Conservation (phyloP, 2,329 filamentous ascomycete genomes). For the Penicillium glabrum region DNA sequence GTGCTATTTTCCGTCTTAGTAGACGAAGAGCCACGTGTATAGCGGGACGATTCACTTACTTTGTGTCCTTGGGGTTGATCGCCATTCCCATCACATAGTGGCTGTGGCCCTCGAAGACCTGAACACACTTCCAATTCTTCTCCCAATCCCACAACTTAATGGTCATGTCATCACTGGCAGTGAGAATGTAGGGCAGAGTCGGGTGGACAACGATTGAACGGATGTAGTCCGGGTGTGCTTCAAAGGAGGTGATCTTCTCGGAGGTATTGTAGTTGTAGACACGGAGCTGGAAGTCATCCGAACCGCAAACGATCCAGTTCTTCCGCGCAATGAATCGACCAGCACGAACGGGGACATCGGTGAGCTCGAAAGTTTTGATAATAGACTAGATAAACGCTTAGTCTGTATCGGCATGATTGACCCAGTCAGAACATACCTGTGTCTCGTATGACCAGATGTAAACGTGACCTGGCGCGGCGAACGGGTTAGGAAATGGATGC, state of each 20-base stretch:
- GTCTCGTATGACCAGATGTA: slow-evolving; percentile 99
- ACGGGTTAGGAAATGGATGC: slow-evolving; percentile 24
- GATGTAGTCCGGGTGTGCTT: slow-evolving; percentile 98
- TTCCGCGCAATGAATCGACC: slow-evolving; percentile 96
- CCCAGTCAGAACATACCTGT: slow-evolving; percentile 52
- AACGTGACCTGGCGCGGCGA: slow-evolving; percentile 70
- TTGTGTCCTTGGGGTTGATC: slow-evolving; percentile 97
- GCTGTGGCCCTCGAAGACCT: slow-evolving; percentile 92
- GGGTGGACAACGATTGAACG: slow-evolving; percentile 95
- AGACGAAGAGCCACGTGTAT: background rate
- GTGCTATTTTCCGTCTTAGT: slow-evolving; percentile 43
- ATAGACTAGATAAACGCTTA: slow-evolving; percentile 60
- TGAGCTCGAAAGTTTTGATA: slow-evolving; percentile 98
- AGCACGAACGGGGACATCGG: slow-evolving; percentile 94
- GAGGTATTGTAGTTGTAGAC: slow-evolving; percentile 99
- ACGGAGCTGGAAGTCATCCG: slow-evolving; percentile 83
- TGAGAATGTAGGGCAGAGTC: slow-evolving; percentile 91
- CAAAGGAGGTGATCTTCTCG: slow-evolving; percentile 96
- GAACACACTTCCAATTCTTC: slow-evolving; percentile 95
- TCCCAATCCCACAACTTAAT: slow-evolving; percentile 99
- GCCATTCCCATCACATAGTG: slow-evolving; percentile 97
- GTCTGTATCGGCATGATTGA: background rate
- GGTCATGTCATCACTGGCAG: slow-evolving; percentile 96
- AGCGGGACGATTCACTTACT: slow-evolving; percentile 33
- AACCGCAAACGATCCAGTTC: slow-evolving; percentile 98